Base-by-base conservation (phyloP, 495 filamentous ascomycete genomes). In the Aspergillus egyptiacus region DNA sequence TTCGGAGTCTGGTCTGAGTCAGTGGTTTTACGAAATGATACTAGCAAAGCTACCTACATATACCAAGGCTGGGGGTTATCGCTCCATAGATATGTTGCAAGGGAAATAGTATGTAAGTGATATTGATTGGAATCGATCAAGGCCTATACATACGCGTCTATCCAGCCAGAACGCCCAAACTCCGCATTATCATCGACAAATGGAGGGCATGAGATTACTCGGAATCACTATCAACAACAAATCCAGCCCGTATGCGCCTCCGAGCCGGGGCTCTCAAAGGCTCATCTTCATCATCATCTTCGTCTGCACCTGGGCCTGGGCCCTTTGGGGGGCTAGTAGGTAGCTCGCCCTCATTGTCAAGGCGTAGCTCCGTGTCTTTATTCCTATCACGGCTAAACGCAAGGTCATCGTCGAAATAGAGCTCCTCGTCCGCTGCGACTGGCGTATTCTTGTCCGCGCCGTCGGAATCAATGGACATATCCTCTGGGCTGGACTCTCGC, bases 141-240 rank as follows among this genome's bases (percentile, higher is more conserved):
- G n/a, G n/a, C n/a, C n/a, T n/a, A 31, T 31, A 31, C 28, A 10
- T 6, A 31, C 28, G 28, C 28, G 23, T 38, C 1, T 38, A 38
- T 38, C 4, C 17, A 32, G 22, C 39, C 20, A 28, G 18, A 44
- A 46, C 34, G 25, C 31, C 52, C 31, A 54, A 65, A 68, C 61
- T 57, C 64, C 57, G 58, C 64, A 57, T 65, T 36, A 43, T 63
- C 64, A 59, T 62, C 22, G 60, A 27, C 35, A 35, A 55, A 27
- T 48, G 54, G 33, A 49, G 35, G 48, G 14, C 45, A 36, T 13
- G 27, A 10, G 6, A 18, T 56, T 64, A 76, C 50, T 75, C 71
- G 6, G 74, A 75, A 45, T 78, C 75, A 56, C 72, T 76, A 20
- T 79, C 75, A 47, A 74, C 64, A 25, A 75, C 66, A 51, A 79